Evolutionary conservation across 495 filamentous ascomycete genomes (phyloP), one percentile per base, ranked within the genome.

Genomic region (Xylaria scruposa): DNA sequence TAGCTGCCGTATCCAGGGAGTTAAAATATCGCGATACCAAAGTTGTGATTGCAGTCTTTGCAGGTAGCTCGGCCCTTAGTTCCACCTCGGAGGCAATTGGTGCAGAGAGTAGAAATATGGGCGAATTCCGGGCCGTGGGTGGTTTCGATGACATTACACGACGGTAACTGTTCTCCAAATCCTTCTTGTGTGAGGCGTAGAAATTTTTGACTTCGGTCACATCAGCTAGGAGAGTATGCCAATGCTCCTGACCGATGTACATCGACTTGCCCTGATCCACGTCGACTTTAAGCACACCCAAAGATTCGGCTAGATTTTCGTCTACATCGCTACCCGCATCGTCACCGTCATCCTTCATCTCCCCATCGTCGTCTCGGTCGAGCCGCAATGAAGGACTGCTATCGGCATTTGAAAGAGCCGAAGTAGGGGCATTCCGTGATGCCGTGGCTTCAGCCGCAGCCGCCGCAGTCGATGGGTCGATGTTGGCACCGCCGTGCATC

Each of bases 201-300:
- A 93, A 98, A 80, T 91, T 94, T 75, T 94, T 94, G 44, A 99
- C 95, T 85, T 99, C 96, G 33, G 93, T 84, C 70, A 99, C 97
- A 87, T 97, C 94, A 71, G 90, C 88, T 71, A 99, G 82, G 64
- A 99, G 90, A 26, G 92, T 89, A 67, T 92, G 93, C 95, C 96
- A 98, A 80, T 98, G 94, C 29, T 91, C 91, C 69, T 94, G 92
- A 53, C 94, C 95, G 62, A 95, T 87, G 78, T 97, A 99, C 78
- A 92, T 89, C 1, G 92, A 90, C 80, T 94, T 95, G 29, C 86
- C 84, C 74, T 92, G 91, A 68, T 93, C 94, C 67, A 91, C 88
- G 68, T 93, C 89, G 71, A 99, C 92, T 76, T 92, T 97, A 82
- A 99, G 90, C 51, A 95, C 86, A 49, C 96, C 96, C 68, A 98